Base-by-base conservation (phyloP, 192 early-diverging fungal species). In the Coemansia sp. region DNA sequence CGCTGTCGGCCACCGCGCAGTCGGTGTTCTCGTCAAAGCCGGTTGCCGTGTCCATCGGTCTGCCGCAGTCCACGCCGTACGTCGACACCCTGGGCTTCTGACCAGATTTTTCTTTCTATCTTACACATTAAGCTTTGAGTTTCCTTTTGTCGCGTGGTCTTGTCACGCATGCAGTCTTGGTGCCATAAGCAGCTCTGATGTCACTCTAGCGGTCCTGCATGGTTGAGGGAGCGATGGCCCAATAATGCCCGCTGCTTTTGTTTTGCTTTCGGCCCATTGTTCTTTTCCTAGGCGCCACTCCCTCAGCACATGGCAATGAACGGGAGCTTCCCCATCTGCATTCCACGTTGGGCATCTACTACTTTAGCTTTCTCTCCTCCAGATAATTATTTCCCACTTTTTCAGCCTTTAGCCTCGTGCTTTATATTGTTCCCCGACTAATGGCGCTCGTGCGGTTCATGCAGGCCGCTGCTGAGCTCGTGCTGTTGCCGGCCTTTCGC, bases 81-180 rank as follows among this genome's bases (percentile, higher is more conserved):
- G 75, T 77, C 60, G 80, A 82, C 39, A 82, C 80, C 17, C 75
- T 82, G 55, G 80, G 80, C 59, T 77, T 47, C 14, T 62, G 25
- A 39, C 35, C 53, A 29, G 5, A 52, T 37, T 25, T n/a, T 6
- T 8, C 55, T 45, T 45, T 0, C 12, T 9, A 17, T 51, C 15
- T 32, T 17, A 29, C 27, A 55, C 29, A 27, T 29, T 55, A 55
- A 55, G 14, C 27, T 43, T 43, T 43, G 15, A 43, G 15, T n/a
- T 43, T 43, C 29, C 29, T 32, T 32, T 7, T 32, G 29, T 32
- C 29, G 6, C 6, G 29, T 32, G 29, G 29, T 32, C 29, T 1
- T 32, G 29, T 32, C 5, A 32, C 6, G 29, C 5, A 6, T 6
- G 5, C 27, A 27, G 27, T 2, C 27, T 27, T 27, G 27, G 27